Base-by-base conservation (phyloP, 2,329 filamentous ascomycete genomes). In the Paramyrothecium roridum region DNA sequence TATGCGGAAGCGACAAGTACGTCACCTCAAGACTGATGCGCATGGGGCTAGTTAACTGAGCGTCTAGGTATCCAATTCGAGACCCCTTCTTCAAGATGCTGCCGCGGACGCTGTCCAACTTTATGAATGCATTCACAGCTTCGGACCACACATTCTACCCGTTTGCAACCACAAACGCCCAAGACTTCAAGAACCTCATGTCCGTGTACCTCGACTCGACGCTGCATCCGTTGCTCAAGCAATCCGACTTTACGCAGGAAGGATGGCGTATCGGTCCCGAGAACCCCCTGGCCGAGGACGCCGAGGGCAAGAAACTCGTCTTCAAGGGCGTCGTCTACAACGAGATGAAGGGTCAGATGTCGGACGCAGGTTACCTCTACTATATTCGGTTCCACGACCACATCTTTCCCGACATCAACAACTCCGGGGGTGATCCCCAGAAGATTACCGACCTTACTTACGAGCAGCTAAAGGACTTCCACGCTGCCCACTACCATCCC, bases 41-140 rank as follows among this genome's bases (percentile, higher is more conserved):
- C 48, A 49, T 37, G 46, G 34, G 30, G 46, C 20, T 54, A 37
- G 46, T 56, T 59, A 61, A 54, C 70, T 75, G 56, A 76, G 57
- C 10, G 49, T n/a, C 17, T 56, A 93, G 90, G 72, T 96, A 93
- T 70, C 95, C 95, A n/a, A 93, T 99, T 56, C 91, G 95, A 59
- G 95, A 99, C 68, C 95, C 95, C 0, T 99, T 99, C 80, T 99
- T 99, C 81, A 99, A 98, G 82, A 99, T 99, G 95, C 83, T 99
- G 23, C 95, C 95, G 21, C 87, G 95, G 64, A 97, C 95, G 6
- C 82, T 99, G n/a, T 97, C 95, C 61, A 99, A 98, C 74, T 99
- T 97, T 70, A 99, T 99, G 95, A 99, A 99, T 72, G 95, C 95
- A 58, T 96, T 98, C 70, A 99, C 95, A 46, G 92, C 93, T 23